These are phyloP conservation scores for Byssothecium circinans DNA, from an alignment of 2,329 filamentous ascomycete species.

Conservation along the genomic window DNA sequence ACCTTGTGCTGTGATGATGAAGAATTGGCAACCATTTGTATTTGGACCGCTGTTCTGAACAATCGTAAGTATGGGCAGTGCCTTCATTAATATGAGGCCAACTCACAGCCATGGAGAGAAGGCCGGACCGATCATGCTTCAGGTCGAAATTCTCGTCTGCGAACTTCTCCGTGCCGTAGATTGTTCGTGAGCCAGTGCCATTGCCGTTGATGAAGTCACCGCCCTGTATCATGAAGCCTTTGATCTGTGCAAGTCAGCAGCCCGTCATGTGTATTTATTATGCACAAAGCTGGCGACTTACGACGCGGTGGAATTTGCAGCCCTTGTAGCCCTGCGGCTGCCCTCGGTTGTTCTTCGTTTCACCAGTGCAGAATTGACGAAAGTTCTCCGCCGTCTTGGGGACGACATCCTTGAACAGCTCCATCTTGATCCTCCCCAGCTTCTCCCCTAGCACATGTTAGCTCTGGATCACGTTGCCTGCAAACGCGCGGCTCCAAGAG, in stretches of 20 bases:
- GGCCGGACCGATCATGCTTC: constrained; percentile 75
- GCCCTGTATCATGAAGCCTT: constrained; percentile 96
- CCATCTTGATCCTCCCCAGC: constrained; percentile 42
- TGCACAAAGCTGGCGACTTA: constrained; percentile 1
- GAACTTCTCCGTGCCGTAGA: constrained; percentile 84
- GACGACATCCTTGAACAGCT: constrained; percentile 82
- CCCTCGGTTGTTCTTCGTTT: constrained; percentile 76
- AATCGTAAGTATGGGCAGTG: constrained; percentile 8
- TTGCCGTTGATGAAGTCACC: constrained; percentile 95
- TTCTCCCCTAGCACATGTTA: constrained; percentile 38
- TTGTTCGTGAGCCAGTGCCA: constrained; percentile 83
- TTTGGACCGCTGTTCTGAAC: constrained; percentile 82
- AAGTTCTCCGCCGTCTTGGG: constrained; percentile 96
- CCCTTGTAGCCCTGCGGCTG: constrained; percentile 92
- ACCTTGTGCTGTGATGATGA: constrained; percentile 76
- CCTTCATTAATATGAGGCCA: not conserved
- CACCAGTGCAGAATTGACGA: constrained; percentile 93
- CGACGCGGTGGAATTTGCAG: constrained; percentile 42
- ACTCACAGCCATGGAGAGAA: constrained; percentile 89
- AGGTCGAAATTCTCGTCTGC: constrained; percentile 86
- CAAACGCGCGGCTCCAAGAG: too few relatives aligned
- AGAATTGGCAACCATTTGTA: constrained; percentile 95
- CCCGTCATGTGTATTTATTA: not conserved
- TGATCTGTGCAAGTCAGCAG: constrained; percentile 64
- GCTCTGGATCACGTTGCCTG: constrained; percentile 8